Conservation (phyloP, 495 filamentous ascomycete genomes). For the Endocarpon pusillum region DNA sequence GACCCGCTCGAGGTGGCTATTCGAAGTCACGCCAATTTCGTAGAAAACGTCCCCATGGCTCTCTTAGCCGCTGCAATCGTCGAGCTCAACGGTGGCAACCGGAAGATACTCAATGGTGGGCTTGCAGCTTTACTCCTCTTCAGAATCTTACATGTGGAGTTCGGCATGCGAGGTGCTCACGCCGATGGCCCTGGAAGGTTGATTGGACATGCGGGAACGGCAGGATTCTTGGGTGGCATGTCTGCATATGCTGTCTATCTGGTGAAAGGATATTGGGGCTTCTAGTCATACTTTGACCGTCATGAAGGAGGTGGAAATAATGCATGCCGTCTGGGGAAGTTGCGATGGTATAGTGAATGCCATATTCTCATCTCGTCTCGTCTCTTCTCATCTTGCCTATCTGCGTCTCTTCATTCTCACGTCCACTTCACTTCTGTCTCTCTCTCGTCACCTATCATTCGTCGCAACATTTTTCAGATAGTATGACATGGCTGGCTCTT, state of each 20-base stretch:
- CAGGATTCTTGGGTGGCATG: constrained; percentile 19
- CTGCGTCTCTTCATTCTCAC: too few relatives aligned
- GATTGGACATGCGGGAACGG: constrained; percentile 20
- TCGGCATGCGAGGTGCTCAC: constrained; percentile 16
- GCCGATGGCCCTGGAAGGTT: constrained; percentile 18
- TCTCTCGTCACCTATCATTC: too few relatives aligned
- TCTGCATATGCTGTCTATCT: constrained; percentile 22
- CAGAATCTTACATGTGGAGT: constrained; percentile 21
- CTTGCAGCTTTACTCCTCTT: constrained; percentile 21
- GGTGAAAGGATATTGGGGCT: constrained; percentile 24
- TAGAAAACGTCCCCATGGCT: constrained; percentile 26
- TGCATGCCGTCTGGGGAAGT: too few relatives aligned
- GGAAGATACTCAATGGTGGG: constrained; percentile 16
- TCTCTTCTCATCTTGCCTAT: too few relatives aligned
- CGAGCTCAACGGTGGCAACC: constrained; percentile 26
- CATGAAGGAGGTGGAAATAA: too few relatives aligned
- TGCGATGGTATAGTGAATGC: too few relatives aligned
- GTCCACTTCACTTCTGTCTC: too few relatives aligned
- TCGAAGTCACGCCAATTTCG: constrained; percentile 24
- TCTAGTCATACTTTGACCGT: too few relatives aligned
- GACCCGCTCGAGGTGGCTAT: constrained; percentile 16
- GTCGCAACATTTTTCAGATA: too few relatives aligned
- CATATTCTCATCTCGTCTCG: too few relatives aligned
- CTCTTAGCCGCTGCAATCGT: constrained; percentile 17
- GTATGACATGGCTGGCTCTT: too few relatives aligned